These are phyloP conservation scores for Oryza coarctata DNA, from an alignment of 176 grass and related monocot genomes.

Conservation along the genomic window DNA sequence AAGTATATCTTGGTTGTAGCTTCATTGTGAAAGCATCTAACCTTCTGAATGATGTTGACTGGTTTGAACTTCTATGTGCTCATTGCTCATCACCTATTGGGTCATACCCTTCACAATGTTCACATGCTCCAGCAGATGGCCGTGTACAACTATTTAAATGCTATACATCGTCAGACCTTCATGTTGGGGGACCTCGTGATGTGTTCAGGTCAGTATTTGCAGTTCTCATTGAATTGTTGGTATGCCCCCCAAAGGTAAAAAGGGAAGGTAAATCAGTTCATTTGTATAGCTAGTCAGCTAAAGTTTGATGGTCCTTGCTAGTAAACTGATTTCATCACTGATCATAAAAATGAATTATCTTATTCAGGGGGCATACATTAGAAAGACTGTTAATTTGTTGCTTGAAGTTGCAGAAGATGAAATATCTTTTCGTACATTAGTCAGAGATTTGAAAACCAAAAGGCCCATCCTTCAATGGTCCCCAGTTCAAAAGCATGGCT, in stretches of 20 bases:
- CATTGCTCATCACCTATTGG: slow-evolving; percentile 70
- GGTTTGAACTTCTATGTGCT: slow-evolving; percentile 67
- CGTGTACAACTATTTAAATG: slow-evolving; percentile 82
- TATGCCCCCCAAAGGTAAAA: background rate
- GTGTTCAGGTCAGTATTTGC: slow-evolving; percentile 67
- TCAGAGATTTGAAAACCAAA: slow-evolving; percentile 77
- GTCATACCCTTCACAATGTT: slow-evolving; percentile 62
- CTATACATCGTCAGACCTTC: slow-evolving; percentile 60
- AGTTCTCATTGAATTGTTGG: slow-evolving; percentile 23
- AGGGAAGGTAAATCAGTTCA: background rate
- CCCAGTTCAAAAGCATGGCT: slow-evolving; percentile 78
- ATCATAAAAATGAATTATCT: slow-evolving; percentile 27
- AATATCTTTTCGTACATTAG: slow-evolving; percentile 81
- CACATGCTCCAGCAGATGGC: slow-evolving; percentile 50
- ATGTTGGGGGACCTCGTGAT: slow-evolving; percentile 50
- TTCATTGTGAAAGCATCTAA: slow-evolving; percentile 69
- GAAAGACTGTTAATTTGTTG: slow-evolving; percentile 67
- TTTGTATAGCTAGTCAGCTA: background rate
- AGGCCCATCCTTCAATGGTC: slow-evolving; percentile 66
- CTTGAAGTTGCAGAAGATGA: slow-evolving; percentile 88
- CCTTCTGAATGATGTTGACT: slow-evolving; percentile 63
- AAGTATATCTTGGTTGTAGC: slow-evolving; percentile 72
- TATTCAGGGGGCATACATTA: slow-evolving; percentile 61
- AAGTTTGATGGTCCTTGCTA: background rate
- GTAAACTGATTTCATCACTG: slow-evolving; percentile 13